Evolutionary conservation across 208 protist species (phyloP).

Genomic region (Trypanosoma brucei): DNA sequence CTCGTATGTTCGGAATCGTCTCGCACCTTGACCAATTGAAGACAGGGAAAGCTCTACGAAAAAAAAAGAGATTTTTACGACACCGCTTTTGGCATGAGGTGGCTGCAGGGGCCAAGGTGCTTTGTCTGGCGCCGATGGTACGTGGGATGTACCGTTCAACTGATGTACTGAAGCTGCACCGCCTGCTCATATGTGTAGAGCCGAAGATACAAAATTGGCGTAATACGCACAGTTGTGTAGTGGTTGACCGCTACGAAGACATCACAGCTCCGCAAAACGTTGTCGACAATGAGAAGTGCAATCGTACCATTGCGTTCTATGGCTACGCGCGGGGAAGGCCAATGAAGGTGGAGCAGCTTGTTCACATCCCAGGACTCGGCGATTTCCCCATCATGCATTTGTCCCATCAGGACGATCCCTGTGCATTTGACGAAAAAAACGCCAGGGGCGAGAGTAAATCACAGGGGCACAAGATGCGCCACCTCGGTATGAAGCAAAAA

Average conservation of each 20-base stretch:
- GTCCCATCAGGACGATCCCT: constrained; percentile 94
- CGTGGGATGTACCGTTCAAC: constrained; percentile 97
- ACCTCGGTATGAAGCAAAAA: constrained; percentile 92
- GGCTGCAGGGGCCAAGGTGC: constrained; percentile 93
- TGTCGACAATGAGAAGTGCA: constrained; percentile 50
- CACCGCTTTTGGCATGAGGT: constrained; percentile 94
- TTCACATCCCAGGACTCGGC: constrained; percentile 97
- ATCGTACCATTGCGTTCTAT: constrained; percentile 94
- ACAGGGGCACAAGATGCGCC: constrained; percentile 82
- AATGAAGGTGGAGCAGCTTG: constrained; percentile 85
- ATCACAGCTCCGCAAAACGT: constrained; percentile 94
- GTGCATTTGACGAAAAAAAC: constrained; percentile 68
- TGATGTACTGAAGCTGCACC: constrained; percentile 95
- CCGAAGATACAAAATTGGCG: constrained; percentile 96
- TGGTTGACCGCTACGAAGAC: constrained; percentile 97
- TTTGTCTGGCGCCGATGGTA: constrained; percentile 95
- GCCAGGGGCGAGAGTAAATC: constrained; percentile 25
- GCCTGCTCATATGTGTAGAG: constrained; percentile 96
- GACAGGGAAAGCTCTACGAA: constrained; percentile 94
- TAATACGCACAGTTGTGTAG: constrained; percentile 95
- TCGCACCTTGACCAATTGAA: constrained; percentile 98
- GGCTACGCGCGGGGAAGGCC: constrained; percentile 97
- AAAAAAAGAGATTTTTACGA: constrained; percentile 97
- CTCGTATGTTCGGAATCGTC: constrained; percentile 98
- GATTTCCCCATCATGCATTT: constrained; percentile 94